Percentiles rank a stretch among this genome's conserved stretches.
phyloP scores from a whole-genome alignment of 306 rosid species.

The Fragaria iinumae region DNA sequence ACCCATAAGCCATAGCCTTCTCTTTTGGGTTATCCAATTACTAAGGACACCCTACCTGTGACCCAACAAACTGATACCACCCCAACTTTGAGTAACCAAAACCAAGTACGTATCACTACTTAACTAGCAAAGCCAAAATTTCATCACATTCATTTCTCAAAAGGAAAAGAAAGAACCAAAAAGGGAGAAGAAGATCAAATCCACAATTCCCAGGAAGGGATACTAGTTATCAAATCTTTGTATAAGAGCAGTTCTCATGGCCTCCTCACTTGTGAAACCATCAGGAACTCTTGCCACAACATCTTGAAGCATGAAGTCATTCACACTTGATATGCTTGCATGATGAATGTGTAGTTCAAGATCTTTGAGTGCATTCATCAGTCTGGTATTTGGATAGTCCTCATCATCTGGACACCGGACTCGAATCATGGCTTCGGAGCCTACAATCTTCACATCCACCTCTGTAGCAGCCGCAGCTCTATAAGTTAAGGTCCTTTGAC shows the following conservation, averaged over 20 bases:
- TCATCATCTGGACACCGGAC: slow-evolving; percentile 47
- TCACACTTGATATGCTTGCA: slow-evolving; percentile 53
- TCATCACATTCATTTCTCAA: no score
- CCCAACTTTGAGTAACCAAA: no score
- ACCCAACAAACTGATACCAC: no score
- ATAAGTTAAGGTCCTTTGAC: background rate
- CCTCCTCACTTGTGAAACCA: slow-evolving; percentile 34
- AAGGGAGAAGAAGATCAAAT: no score
- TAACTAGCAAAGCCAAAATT: no score
- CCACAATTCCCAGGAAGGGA: no score
- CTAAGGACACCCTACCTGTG: no score
- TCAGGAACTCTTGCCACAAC: slow-evolving; percentile 50
- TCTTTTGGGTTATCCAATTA: no score
- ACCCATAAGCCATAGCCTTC: no score
- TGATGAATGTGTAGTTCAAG: slow-evolving; percentile 47
- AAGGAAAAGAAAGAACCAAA: no score
- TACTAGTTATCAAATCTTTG: slow-evolving; percentile 13
- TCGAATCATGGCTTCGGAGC: slow-evolving; percentile 53
- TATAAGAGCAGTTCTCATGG: slow-evolving; percentile 38
- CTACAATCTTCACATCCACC: slow-evolving; percentile 51
- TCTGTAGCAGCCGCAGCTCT: slow-evolving; percentile 7
- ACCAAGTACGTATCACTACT: no score
- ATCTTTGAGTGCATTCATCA: slow-evolving; percentile 53
- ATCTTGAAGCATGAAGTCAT: slow-evolving; percentile 61
- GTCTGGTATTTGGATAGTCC: slow-evolving; percentile 51